phyloP scores from a whole-genome alignment of 768 basidiomycete genomes.

The Leccinum variicolor region DNA sequence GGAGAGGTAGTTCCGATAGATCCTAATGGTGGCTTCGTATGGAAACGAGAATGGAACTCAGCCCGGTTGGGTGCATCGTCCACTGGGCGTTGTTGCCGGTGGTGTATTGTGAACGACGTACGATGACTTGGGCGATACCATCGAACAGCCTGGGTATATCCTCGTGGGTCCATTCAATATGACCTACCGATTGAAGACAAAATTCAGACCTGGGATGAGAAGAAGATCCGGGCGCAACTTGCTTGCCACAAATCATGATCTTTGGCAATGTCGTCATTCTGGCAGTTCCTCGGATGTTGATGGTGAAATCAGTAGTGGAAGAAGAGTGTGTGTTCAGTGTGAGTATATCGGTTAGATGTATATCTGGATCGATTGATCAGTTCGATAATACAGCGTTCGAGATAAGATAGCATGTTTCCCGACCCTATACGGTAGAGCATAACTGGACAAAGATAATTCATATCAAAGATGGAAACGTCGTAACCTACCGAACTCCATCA shows the following conservation, averaged over 20 bases:
- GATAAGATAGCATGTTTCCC: too few relatives aligned
- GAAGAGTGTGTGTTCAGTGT: too few relatives aligned
- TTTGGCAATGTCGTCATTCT: conserved; percentile 17
- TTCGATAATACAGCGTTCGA: too few relatives aligned
- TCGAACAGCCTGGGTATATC: conserved; percentile 62
- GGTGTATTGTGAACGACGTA: conserved; percentile 36
- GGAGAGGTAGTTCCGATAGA: conserved; percentile 47
- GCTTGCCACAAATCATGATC: conserved; percentile 31
- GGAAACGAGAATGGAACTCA: conserved; percentile 44
- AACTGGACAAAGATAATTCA: too few relatives aligned
- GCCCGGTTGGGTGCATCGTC: conserved; percentile 42
- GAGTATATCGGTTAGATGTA: too few relatives aligned
- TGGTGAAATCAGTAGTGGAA: too few relatives aligned
- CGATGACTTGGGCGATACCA: conserved; percentile 69
- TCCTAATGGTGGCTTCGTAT: conserved; percentile 46
- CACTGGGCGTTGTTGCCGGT: conserved; percentile 12
- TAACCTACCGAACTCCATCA: too few relatives aligned
- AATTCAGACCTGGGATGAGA: not conserved
- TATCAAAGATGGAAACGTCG: too few relatives aligned
- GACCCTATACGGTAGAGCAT: too few relatives aligned
- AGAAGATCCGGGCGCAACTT: not conserved
- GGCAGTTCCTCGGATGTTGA: not conserved
- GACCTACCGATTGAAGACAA: conserved; percentile 36
- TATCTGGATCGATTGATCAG: too few relatives aligned
- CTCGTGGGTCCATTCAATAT: conserved; percentile 74